phyloP scores from a whole-genome alignment of 805 yeast species.

The Kluyveromyces lactis region DNA sequence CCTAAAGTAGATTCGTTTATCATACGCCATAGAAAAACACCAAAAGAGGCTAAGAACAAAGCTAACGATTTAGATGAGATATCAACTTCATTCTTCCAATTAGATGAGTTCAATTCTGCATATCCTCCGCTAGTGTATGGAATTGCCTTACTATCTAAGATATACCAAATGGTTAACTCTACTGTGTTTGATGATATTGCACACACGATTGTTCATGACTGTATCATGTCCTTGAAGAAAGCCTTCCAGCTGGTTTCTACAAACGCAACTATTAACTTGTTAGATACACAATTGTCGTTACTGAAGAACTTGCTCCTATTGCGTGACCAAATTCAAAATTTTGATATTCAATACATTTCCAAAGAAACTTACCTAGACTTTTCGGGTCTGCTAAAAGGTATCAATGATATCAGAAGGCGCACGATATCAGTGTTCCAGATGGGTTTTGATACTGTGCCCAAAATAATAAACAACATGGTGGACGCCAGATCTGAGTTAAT shows the following conservation, averaged over 20 bases:
- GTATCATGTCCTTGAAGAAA: constrained; percentile 51
- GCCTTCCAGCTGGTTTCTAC: constrained; percentile 40
- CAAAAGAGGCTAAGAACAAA: constrained; percentile 10
- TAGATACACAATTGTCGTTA: constrained; percentile 58
- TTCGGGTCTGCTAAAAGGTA: constrained; percentile 58
- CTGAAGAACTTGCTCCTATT: constrained; percentile 65
- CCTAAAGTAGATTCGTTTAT: constrained; percentile 64
- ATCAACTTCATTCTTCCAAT: constrained; percentile 4
- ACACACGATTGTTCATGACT: constrained; percentile 74
- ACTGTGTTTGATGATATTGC: constrained; percentile 83
- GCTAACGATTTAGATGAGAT: constrained; percentile 11
- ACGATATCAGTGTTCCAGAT: constrained; percentile 33
- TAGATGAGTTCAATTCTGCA: constrained; percentile 31
- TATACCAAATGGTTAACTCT: constrained; percentile 72
- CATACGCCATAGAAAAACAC: constrained; percentile 38
- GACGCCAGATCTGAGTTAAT: constrained; percentile 73
- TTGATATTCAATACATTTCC: constrained; percentile 70
- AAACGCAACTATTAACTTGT: constrained; percentile 23
- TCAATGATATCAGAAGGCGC: constrained; percentile 32
- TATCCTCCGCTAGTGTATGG: constrained; percentile 71
- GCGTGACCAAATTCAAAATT: constrained; percentile 59
- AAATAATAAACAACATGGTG: constrained; percentile 69
- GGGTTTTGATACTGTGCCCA: constrained; percentile 66
- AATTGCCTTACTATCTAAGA: constrained; percentile 59
- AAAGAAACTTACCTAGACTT: constrained; percentile 75